Percentiles rank a stretch among this genome's conserved stretches.
Evolutionary conservation across 306 rosid species (phyloP).

Genomic region (Pterocarpus santalinus): DNA sequence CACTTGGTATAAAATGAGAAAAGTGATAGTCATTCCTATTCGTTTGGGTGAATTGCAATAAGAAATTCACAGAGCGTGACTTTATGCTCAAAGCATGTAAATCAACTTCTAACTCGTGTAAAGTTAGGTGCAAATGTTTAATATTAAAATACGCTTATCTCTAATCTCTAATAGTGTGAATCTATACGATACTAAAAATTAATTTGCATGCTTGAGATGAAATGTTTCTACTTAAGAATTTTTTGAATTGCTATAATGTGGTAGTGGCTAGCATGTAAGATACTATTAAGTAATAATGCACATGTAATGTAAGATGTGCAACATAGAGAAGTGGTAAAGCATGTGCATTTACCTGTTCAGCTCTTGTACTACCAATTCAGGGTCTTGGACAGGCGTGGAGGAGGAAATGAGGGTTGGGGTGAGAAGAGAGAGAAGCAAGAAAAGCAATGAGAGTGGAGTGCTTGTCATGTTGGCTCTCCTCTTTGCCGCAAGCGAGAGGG

Average conservation of each 20-base stretch:
- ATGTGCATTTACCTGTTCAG: constrained; percentile 73
- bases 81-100: no score
- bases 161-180: no score
- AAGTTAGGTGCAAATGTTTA: no score
- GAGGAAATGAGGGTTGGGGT: constrained; percentile 60
- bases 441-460: constrained; percentile 47
- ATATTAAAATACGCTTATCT: no score
- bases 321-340: neutral
- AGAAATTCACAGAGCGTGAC: no score
- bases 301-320: neutral
- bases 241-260: neutral
- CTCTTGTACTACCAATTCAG: constrained; percentile 68
- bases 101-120: no score
- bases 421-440: constrained; percentile 60
- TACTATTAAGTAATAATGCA: neutral
- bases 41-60: no score
- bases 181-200: no score
- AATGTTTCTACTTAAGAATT: no score
- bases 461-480: constrained; percentile 53
- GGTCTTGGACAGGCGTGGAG: constrained; percentile 57
- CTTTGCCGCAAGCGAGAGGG: neutral
- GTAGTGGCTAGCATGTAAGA: neutral
- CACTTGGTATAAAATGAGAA: no score
- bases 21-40: no score
- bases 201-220: no score